Base-by-base conservation (phyloP, 1,284 basidiomycete species). In the Cerioporus squamosus region DNA sequence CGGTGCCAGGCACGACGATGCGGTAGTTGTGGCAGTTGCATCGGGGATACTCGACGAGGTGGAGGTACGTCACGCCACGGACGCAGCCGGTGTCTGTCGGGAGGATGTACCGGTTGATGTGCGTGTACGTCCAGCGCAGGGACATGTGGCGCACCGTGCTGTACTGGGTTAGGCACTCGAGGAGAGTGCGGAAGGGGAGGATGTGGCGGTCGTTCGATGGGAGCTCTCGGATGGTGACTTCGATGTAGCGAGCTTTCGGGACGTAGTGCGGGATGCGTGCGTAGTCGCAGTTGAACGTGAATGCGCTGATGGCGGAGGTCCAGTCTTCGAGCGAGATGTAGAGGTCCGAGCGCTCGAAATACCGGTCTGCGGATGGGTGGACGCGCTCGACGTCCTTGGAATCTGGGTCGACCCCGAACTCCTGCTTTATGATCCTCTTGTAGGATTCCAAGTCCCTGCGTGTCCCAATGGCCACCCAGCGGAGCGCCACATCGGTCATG, bases 101-200 rank as follows among this genome's bases (percentile, higher is more conserved):
- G 20, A 61, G 6, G 40, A 18, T 50, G 49, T 57, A 61, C 22
- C 59, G 57, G 36, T 55, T 52, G 46, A 52, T 62, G 49, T 60
- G 55, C 3, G 55, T 62, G 44, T 57, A 59, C 52, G 57, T 55
- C 63, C 63, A 64, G 29, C 39, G 45, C 45, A 64, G 55, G 20
- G 46, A 33, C 36, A 64, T 31, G 14, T 40, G 44, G 42, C 47
- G 33, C 9, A 55, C 51, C 22, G 24, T 26, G 14, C 48, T 15
- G 53, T 61, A 64, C 24, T 57, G 60, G 10, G 51, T 36, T 24
- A 64, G 60, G 44, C 58, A 53, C 20, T 53, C 46, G 60, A 64
- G 62, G 31, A 62, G 53, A 22, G 60, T 44, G 14, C 33, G 52
- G 47, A 61, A 64, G 4, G 60, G 60, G 7, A 48, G 53, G 22